A percentile compares a stretch with the other conserved stretches of the same genome.
Conservation (phyloP, 129 eudicot genomes). For the sunflower (Helianthus annuus) region DNA sequence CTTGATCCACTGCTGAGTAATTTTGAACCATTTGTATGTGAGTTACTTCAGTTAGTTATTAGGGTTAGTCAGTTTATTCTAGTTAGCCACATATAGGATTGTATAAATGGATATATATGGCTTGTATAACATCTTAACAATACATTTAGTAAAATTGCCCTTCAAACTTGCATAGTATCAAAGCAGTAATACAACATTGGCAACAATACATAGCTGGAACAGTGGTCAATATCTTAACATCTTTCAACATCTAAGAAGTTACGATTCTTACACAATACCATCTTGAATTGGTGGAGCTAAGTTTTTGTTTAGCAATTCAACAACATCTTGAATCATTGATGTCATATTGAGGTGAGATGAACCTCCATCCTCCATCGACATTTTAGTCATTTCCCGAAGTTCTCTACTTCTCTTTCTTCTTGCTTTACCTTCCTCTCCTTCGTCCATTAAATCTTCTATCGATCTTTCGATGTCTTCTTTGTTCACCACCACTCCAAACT, state of each 20-base stretch:
- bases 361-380: conserved; percentile 60
- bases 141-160: no score
- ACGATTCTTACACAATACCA: not conserved
- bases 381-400: conserved; percentile 42
- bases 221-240: not conserved
- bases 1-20: no score
- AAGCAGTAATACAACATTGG: no score
- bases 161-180: no score
- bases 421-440: conserved; percentile 45
- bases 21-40: no score
- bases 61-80: no score
- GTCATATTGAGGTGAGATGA: conserved; percentile 44
- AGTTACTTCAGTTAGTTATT: no score
- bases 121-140: no score
- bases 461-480: conserved; percentile 36
- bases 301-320: not conserved
- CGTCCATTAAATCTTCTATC: conserved; percentile 44
- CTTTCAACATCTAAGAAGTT: not conserved
- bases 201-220: no score
- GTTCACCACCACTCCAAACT: conserved; percentile 34
- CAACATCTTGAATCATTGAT: conserved; percentile 46
- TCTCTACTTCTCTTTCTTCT: conserved; percentile 42
- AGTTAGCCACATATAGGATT: no score
- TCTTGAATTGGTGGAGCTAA: not conserved
- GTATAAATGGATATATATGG: no score